These are phyloP conservation scores for Westerdykella sp. DNA, from an alignment of 2,329 filamentous ascomycete genomes.

Conservation along the genomic window DNA sequence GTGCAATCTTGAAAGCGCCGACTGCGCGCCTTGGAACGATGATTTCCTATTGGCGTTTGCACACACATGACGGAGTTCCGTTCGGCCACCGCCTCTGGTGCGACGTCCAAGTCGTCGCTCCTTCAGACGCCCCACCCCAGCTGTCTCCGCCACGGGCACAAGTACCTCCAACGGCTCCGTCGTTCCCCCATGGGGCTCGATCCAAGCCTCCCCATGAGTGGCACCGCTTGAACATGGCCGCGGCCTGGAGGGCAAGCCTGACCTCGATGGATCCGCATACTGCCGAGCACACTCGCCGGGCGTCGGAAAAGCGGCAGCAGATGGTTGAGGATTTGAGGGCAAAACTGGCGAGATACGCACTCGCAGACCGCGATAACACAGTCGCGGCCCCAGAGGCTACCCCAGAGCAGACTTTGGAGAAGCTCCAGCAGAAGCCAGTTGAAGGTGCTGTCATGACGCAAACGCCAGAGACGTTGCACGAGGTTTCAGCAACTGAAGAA, in stretches of 20 bases:
- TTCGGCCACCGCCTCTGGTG: slow-evolving; percentile 97
- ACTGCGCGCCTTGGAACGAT: slow-evolving; percentile 61
- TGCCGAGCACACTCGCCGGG: no score
- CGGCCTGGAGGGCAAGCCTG: no score
- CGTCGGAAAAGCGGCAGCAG: slow-evolving; percentile 12
- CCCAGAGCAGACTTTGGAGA: background rate
- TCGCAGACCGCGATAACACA: background rate
- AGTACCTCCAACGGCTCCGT: slow-evolving; percentile 1
- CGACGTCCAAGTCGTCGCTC: slow-evolving; percentile 63
- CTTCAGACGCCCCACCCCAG: slow-evolving; percentile 2
- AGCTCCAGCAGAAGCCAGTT: no score
- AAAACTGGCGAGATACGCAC: slow-evolving; percentile 11
- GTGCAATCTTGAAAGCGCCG: slow-evolving; percentile 77
- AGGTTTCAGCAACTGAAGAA: slow-evolving; percentile 4
- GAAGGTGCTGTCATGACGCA: slow-evolving; percentile 1
- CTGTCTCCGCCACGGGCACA: background rate
- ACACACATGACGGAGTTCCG: slow-evolving; percentile 68
- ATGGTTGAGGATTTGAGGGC: slow-evolving; percentile 20
- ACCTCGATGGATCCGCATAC: no score
- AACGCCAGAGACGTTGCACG: background rate
- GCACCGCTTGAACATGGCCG: slow-evolving; percentile 1
- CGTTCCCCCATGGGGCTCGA: background rate
- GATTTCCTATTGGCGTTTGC: slow-evolving; percentile 96
- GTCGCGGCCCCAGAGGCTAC: background rate
- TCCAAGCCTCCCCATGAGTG: slow-evolving; percentile 9